Evolutionary conservation across 805 yeast genomes (phyloP).

Genomic region (Ogataea siamensis): DNA sequence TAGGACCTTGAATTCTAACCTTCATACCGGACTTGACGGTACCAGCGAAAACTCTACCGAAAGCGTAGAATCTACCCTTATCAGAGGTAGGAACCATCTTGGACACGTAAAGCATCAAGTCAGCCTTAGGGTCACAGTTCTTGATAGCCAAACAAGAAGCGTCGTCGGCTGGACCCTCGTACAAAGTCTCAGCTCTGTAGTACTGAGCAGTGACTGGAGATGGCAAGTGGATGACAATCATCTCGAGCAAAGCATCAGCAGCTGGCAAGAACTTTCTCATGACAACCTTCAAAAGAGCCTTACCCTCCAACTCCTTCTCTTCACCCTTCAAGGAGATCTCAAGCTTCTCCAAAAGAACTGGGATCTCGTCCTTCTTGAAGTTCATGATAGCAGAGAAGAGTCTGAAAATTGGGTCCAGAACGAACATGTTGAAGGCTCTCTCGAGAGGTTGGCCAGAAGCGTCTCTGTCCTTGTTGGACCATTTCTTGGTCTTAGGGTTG

Average conservation of each 20-base stretch:
- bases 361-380: slow-evolving; percentile 97
- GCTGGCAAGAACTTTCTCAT: slow-evolving; percentile 99
- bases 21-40: slow-evolving; percentile 98
- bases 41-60: slow-evolving; percentile 99
- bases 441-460: slow-evolving; percentile 94
- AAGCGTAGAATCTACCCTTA: slow-evolving; percentile 99
- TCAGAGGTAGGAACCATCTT: slow-evolving; percentile 99
- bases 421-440: slow-evolving; percentile 99
- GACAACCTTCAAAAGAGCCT: slow-evolving; percentile 95
- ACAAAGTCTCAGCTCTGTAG: slow-evolving; percentile 98
- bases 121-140: slow-evolving; percentile 98
- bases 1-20: slow-evolving; percentile 99
- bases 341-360: slow-evolving; percentile 86
- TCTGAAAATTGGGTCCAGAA: slow-evolving; percentile 98
- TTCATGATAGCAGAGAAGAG: slow-evolving; percentile 96
- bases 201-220: slow-evolving; percentile 99
- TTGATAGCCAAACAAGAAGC: slow-evolving; percentile 87
- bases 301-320: slow-evolving; percentile 98
- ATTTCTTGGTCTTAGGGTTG: slow-evolving; percentile 99
- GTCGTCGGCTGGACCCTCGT: slow-evolving; percentile 98
- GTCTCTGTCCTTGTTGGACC: slow-evolving; percentile 95
- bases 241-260: slow-evolving; percentile 98
- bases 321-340: slow-evolving; percentile 92
- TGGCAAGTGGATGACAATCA: slow-evolving; percentile 98
- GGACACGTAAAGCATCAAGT: slow-evolving; percentile 98